Evolutionary conservation across 768 basidiomycete genomes (phyloP), one percentile per base, ranked within the genome.

Genomic region (Leucocoprinus sp.): DNA sequence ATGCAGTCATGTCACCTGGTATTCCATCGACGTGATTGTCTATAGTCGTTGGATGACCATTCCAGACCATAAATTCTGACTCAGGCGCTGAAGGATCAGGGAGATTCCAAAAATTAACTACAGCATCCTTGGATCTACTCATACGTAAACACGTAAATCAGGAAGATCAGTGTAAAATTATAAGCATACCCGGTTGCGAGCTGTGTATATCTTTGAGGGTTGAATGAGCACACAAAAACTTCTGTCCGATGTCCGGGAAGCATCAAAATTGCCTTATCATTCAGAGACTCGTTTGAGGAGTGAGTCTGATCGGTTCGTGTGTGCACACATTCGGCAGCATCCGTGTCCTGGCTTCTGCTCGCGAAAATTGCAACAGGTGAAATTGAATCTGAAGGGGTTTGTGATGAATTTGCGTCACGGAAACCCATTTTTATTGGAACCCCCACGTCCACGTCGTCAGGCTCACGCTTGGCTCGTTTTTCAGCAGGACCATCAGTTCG

Each of bases 221-320:
- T 90, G 71, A 84, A 91, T 3, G 82, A 76, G 45, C 84, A 85
- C 5, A 85, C 79, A 44, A 89, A 91, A 5, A 91, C 84, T 62
- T 84, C 81, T 26, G 79, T 67, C 48, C 72, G 71, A 53, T 89
- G 86, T n/a, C 72, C 76, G 22, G 63, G 58, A 23, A 81, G 62
- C 33, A 78, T 56, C 43, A 73, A 68, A 34, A 75, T 58, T n/a
- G 67, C 63, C 28, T 61, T 56, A 5, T 69, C 60, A 56, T 70
- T 61, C 17, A 68, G 67, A 19, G 57, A 61, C 19, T 68, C 62
- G 45, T 75, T 74, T 12, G 57, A 59, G n/a, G 71, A n/a, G 11
- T n/a, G n/a, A n/a, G n/a, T n/a, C n/a, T n/a, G n/a, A n/a, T 24
- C 29, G 17, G 36, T 28, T n/a, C 29, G 46, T 27, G 33, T 6